These are phyloP conservation scores for Fusarium neocosmosporiellum DNA, from an alignment of 2,329 filamentous ascomycete genomes.

Conservation along the genomic window DNA sequence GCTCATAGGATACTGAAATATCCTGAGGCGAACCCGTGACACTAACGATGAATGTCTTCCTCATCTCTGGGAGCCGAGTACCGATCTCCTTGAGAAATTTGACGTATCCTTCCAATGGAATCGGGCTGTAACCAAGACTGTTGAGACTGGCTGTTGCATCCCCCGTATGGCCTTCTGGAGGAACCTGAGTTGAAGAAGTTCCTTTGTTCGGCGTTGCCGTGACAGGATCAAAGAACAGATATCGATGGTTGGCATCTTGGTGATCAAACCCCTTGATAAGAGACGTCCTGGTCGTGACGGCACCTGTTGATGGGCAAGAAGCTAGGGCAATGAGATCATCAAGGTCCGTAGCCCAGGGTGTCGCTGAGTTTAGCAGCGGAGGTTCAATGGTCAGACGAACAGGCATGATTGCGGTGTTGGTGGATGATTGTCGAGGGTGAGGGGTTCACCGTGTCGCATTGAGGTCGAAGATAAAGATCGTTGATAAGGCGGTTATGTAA, in stretches of 20 bases:
- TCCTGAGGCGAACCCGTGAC: conserved; percentile 74
- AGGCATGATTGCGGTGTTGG: conserved; percentile 21
- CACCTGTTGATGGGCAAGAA: conserved; percentile 71
- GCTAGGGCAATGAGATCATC: conserved; percentile 72
- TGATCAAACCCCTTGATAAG: conserved; percentile 74
- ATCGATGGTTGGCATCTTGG: conserved; percentile 69
- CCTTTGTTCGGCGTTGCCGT: conserved; percentile 39
- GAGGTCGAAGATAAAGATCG: background rate
- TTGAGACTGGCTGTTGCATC: conserved; percentile 66
- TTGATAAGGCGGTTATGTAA: background rate
- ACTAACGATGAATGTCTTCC: conserved; percentile 75
- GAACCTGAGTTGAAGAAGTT: conserved; percentile 28
- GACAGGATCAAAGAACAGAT: conserved; percentile 69
- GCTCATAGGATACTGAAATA: conserved; percentile 59
- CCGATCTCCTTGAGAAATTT: conserved; percentile 63
- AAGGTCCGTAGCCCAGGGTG: conserved; percentile 77
- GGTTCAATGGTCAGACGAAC: conserved; percentile 63
- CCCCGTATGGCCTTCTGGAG: conserved; percentile 36
- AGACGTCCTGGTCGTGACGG: conserved; percentile 79
- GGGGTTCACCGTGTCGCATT: background rate
- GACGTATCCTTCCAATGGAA: conserved; percentile 69
- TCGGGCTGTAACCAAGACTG: conserved; percentile 79
- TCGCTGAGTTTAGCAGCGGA: conserved; percentile 79
- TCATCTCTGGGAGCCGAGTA: conserved; percentile 15
- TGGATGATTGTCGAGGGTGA: background rate